Evolutionary conservation across 805 yeast genomes (phyloP), one percentile per base, ranked within the genome.

Genomic region (Ogataea methylovora): DNA sequence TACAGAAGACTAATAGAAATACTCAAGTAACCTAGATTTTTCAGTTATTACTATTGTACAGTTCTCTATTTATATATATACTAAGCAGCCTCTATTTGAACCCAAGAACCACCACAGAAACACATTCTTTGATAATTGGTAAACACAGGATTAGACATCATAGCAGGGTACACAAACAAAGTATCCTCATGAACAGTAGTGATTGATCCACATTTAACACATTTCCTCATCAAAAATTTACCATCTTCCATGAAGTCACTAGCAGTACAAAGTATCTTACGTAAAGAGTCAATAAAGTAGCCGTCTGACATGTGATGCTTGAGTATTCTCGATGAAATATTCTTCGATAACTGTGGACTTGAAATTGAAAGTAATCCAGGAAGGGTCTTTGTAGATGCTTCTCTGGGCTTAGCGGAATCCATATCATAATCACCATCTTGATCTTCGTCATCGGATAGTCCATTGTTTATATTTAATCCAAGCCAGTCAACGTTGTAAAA

Each of bases 61-160:
- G n/a, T n/a, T n/a, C n/a, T n/a, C n/a, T n/a, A n/a, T n/a, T n/a
- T 24, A 24, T 6, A 24, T 24, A 8, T 8, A 11, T 8, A 16
- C 16, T 39, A 52, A 22, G n/a, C n/a, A n/a, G n/a, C n/a, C n/a
- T n/a, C n/a, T n/a, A 65, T 29, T 40, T 69, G 69, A 2, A 75
- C 76, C 90, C 90, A 82, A 4, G 77, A 68, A 25, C 84, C 82
- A 0, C 92, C 92, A 54, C 94, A 84, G 24, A 83, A 60, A 56
- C 94, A 84, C 18, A 74, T 74, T 40, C 87, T 63, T 44, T 80
- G 87, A 51, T 67, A 45, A 47, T 57, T 48, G 17, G 48, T 49
- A 27, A 45, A 52, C 8, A 59, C 48, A 19, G 61, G 57, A 21
- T 61, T 48, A 5, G 52, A 40, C 0, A 52, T 44, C 30, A 49